A percentile compares a stretch with the other conserved stretches of the same genome.
These are phyloP conservation scores for Ogataea methylovora DNA, from an alignment of 805 yeast species.

Conservation along the genomic window DNA sequence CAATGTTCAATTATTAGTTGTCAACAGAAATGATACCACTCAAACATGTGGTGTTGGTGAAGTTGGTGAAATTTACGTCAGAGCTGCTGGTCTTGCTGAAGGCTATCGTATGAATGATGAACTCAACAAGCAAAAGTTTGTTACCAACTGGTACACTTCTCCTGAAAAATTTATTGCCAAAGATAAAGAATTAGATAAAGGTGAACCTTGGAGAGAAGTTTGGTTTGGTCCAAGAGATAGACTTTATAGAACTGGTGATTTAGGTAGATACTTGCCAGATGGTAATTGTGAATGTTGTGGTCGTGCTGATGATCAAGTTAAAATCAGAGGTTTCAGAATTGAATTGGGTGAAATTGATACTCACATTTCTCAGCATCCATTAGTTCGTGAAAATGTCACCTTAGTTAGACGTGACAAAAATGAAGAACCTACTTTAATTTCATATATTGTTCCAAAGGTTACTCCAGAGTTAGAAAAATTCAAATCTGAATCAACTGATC, in stretches of 20 bases:
- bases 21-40: constrained; percentile 79
- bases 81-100: constrained; percentile 97
- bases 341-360: constrained; percentile 98
- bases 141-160: constrained; percentile 84
- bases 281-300: constrained; percentile 99
- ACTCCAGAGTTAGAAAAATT: constrained; percentile 37
- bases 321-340: constrained; percentile 96
- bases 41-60: constrained; percentile 98
- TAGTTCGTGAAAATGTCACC: constrained; percentile 88
- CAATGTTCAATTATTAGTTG: constrained; percentile 90
- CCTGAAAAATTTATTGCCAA: constrained; percentile 52
- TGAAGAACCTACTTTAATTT: constrained; percentile 85
- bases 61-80: constrained; percentile 95
- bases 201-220: constrained; percentile 62
- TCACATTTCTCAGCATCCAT: constrained; percentile 87
- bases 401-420: constrained; percentile 86
- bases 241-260: constrained; percentile 92
- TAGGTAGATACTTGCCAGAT: constrained; percentile 93
- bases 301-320: constrained; percentile 97
- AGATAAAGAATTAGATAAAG: constrained; percentile 39
- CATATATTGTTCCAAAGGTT: constrained; percentile 78
- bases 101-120: constrained; percentile 93
- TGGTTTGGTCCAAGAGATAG: constrained; percentile 97
- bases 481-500: constrained; percentile 43
- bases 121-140: constrained; percentile 77